These are phyloP conservation scores for Leptomonas pyrrhocoris DNA, from an alignment of 208 protist genomes.

Conservation along the genomic window DNA sequence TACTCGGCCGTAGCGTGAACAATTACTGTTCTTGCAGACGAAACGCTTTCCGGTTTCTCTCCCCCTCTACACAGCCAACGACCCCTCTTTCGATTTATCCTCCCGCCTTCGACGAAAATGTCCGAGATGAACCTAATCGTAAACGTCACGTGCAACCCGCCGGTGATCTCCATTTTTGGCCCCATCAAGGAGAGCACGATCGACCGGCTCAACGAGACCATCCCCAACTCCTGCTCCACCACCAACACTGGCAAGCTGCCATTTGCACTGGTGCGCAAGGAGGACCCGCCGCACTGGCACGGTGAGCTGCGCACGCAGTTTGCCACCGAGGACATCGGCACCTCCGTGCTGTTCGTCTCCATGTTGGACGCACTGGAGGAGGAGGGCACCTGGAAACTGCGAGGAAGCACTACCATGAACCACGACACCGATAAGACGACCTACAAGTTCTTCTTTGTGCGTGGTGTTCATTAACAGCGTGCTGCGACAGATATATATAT, in stretches of 20 bases:
- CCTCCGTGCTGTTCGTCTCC: constrained; percentile 78
- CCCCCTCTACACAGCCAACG: no score
- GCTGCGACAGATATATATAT: not conserved
- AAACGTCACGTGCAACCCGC: constrained; percentile 91
- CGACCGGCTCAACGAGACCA: constrained; percentile 79
- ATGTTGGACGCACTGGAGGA: constrained; percentile 86
- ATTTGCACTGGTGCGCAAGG: constrained; percentile 75
- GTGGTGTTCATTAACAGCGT: constrained; percentile 35
- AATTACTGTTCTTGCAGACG: no score
- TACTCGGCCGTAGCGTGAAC: no score
- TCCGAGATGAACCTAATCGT: constrained; percentile 90
- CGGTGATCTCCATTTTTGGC: constrained; percentile 85
- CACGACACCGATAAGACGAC: constrained; percentile 84
- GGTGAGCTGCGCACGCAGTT: constrained; percentile 87
- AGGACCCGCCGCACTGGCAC: constrained; percentile 87
- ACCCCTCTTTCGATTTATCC: not conserved
- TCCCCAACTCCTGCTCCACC: constrained; percentile 86
- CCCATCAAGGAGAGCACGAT: constrained; percentile 91
- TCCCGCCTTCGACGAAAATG: constrained; percentile 1
- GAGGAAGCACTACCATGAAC: constrained; percentile 71
- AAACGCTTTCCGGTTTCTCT: no score
- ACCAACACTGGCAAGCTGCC: constrained; percentile 81
- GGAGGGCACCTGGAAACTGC: constrained; percentile 87
- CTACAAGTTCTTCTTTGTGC: constrained; percentile 91
- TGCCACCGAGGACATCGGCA: constrained; percentile 88